Evolutionary conservation across 176 grass and related monocot species (phyloP).

Genomic region (Leersia perrieri): DNA sequence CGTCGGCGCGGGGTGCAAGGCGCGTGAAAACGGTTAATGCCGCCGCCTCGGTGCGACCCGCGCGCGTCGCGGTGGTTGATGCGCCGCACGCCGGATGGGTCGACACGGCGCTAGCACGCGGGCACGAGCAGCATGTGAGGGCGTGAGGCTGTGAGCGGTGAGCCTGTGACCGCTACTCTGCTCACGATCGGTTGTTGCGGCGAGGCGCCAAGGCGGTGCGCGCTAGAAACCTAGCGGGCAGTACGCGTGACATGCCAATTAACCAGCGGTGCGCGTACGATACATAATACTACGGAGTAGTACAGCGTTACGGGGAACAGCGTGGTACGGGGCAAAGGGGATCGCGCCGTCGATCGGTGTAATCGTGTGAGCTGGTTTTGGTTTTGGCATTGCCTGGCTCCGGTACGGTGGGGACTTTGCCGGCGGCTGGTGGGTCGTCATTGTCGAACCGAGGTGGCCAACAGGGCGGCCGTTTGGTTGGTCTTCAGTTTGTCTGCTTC

Average conservation of each 20-base stretch:
- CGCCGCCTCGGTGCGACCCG: not conserved
- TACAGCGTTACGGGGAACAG: not conserved
- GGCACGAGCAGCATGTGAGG: not conserved
- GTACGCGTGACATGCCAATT: not conserved
- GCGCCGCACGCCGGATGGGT: not conserved
- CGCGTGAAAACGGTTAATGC: conserved; percentile 21
- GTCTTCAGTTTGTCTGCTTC: not conserved
- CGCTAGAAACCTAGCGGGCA: too few relatives aligned
- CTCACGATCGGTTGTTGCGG: not conserved
- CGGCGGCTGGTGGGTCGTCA: conserved; percentile 34
- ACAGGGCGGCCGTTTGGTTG: not conserved
- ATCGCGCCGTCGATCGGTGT: not conserved
- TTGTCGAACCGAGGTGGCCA: conserved; percentile 15
- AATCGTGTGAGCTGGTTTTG: conserved; percentile 29
- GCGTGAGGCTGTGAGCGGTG: too few relatives aligned
- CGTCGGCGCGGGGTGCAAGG: not conserved
- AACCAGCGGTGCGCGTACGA: not conserved
- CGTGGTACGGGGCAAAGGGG: not conserved
- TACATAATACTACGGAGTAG: too few relatives aligned
- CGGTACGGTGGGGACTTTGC: not conserved
- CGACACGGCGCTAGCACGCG: not conserved
- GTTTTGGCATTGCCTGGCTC: conserved; percentile 1
- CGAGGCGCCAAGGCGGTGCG: too few relatives aligned
- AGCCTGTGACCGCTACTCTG: not conserved
- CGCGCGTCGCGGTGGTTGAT: not conserved